Base-by-base conservation (phyloP, 495 filamentous ascomycete genomes). In the Pseudomonodictys pantanalensis region DNA sequence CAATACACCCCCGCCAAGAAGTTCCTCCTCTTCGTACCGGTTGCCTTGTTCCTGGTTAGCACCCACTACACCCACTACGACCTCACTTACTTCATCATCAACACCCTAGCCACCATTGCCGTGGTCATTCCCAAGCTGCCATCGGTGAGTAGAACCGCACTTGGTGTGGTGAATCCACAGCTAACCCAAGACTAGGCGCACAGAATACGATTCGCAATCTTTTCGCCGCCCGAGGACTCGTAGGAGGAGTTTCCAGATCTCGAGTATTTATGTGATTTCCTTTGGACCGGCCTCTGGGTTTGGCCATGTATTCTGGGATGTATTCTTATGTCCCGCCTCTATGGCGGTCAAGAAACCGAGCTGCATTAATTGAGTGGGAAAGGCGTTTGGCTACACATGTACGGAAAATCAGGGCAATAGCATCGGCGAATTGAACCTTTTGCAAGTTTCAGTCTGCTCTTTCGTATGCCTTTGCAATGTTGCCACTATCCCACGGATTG, bases 1-100 rank as follows among this genome's bases (percentile, higher is more conserved):
- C 93, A 98, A 71, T 98, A 97, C 77, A 98, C 93, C 4, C 93
- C 93, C 11, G 85, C 93, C 54, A 98, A 98, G 82, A 98, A 98
- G 74, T 98, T 97, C 74, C 76, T 98, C 58, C 83, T 98, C 66
- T 90, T 85, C 58, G 93, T 97, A 45, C 93, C 93, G 28, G 91
- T 98, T 61, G 81, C 91, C 59, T 81, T 98, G 66, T 98, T 98
- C 72, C 81, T 98, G 54, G 78, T 97, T 58, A 96, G 92, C 79
- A 98, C 93, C 48, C 93, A 98, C 75, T 98, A 97, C 74, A 97
- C 93, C 59, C 92, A 96, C 74, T 98, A 97, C 77, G 92, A 96
- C 75, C 70, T 96, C 69, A 86, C 88, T 18, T 96, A 96, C 74
- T 98, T 98, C 71, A 91, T 86, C 66, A 92, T 98, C 76, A 98